A percentile compares a stretch with the other conserved stretches of the same genome.
These are phyloP conservation scores for Tylopilus balloui DNA, from an alignment of 768 basidiomycete genomes.

Conservation along the genomic window DNA sequence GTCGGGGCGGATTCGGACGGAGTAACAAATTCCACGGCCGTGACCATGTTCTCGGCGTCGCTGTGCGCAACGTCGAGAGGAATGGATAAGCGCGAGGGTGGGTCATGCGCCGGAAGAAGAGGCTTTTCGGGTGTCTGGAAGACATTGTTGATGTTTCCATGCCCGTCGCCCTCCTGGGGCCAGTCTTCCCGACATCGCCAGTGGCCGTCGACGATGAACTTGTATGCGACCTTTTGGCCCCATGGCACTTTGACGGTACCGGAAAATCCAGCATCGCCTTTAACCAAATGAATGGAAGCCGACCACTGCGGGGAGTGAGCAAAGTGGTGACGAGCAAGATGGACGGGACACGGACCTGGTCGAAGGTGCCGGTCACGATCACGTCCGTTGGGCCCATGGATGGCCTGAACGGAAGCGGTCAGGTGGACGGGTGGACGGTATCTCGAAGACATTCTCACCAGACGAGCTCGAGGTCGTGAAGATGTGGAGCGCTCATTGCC, in stretches of 20 bases:
- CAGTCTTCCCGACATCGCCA: conserved; percentile 54
- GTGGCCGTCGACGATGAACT: conserved; percentile 73
- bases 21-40: conserved; percentile 21
- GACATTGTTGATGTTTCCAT: conserved; percentile 71
- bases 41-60: conserved; percentile 25
- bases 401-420: conserved; percentile 44
- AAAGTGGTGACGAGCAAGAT: not conserved
- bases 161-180: conserved; percentile 56
- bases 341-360: conserved; percentile 50
- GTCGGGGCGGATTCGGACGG: conserved; percentile 6
- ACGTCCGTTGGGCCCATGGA: conserved; percentile 51
- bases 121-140: conserved; percentile 50
- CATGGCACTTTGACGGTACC: conserved; percentile 54
- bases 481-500: conserved; percentile 34
- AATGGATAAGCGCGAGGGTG: conserved; percentile 16
- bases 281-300: conserved; percentile 50
- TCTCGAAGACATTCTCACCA: conserved; percentile 39
- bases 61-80: conserved; percentile 6
- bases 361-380: conserved; percentile 74
- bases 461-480: conserved; percentile 49
- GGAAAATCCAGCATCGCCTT: conserved; percentile 51
- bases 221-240: conserved; percentile 63
- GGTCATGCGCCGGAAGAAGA: not conserved
- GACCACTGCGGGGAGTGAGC: conserved; percentile 48
- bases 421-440: conserved; percentile 3